Base-by-base conservation (phyloP, 805 yeast genomes). In the fission yeast (Schizosaccharomyces pombe) region DNA sequence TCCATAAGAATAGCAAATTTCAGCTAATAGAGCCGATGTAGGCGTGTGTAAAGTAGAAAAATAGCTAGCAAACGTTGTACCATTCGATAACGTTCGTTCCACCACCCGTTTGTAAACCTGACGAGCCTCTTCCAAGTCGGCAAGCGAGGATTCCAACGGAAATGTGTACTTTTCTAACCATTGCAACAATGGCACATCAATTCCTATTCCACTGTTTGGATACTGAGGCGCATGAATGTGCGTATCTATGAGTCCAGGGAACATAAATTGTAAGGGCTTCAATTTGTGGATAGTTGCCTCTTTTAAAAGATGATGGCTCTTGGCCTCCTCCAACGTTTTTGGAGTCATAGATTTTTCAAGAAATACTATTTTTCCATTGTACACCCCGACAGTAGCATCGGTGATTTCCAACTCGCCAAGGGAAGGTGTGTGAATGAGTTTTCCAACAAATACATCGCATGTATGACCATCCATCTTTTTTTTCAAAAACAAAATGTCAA, bases 41-140 rank as follows among this genome's bases (percentile, higher is more conserved):
- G 75, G 76, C 0, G 79, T 70, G 62, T 89, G 94, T 51, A 85
- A 79, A 0, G 97, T 86, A 3, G 96, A 89, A 65, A 79, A 91
- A 68, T 91, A 91, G 0, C 93, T 74, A 0, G 94, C 94, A 55
- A 89, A 79, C 0, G 98, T 91, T 0, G 97, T 91, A 22, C 98
- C 98, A 63, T 79, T 72, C 2, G 64, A 62, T 58, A 91, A 68
- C 0, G 95, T 84, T 55, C 81, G 76, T 2, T 67, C 61, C n/a
- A 91, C 76, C 4, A 82, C 82, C 59, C 73, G 75, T 12, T 72
- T 59, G 64, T 89, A 91, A 1, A 87, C 79, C 5, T 70, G 63
- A 11, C 66, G 59, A 0, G 95, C 95, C 51, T 72, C 63, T 0
- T 64, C 61, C 24, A 74, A 59, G 58, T 80, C 76, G 19, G 66